Evolutionary conservation across 139 green algal species (phyloP).

Genomic region (Chlamydomonas urium): DNA sequence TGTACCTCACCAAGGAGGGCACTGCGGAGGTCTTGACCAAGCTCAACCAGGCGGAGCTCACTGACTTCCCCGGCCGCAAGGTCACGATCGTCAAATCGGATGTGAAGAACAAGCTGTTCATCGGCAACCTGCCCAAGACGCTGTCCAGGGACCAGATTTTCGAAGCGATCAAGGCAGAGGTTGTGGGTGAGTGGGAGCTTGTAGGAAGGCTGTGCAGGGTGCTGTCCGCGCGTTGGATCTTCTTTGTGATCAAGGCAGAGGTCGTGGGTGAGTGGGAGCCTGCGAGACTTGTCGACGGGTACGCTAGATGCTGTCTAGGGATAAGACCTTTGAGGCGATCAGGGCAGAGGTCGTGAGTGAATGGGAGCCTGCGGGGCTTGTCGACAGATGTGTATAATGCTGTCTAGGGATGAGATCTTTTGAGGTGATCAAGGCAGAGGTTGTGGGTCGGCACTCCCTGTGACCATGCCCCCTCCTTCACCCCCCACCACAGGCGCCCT

Average conservation of each 20-base stretch:
- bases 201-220: conserved; percentile 39
- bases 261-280: conserved; percentile 21
- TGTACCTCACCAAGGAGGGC: conserved; percentile 55
- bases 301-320: conserved; percentile 27
- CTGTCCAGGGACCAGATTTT: conserved; percentile 1
- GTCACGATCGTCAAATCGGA: conserved; percentile 48
- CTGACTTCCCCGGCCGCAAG: conserved; percentile 57
- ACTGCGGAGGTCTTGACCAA: conserved; percentile 50
- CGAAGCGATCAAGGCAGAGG: conserved; percentile 15
- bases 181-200: conserved; percentile 20
- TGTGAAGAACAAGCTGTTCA: conserved; percentile 83
- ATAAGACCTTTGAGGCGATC: conserved; percentile 1
- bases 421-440: conserved; percentile 14
- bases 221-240: background rate
- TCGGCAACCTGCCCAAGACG: conserved; percentile 71
- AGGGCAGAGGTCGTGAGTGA: conserved; percentile 23
- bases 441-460: conserved; percentile 16
- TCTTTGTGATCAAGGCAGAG: conserved; percentile 10
- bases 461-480: background rate
- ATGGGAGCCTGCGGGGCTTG: background rate
- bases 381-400: conserved; percentile 42
- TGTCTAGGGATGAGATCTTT: conserved; percentile 1
- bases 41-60: conserved; percentile 53
- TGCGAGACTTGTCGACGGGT: conserved; percentile 26
- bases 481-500: background rate